These are phyloP conservation scores for Eimeria zaria DNA, from an alignment of 169 alveolate species.

Conservation along the genomic window DNA sequence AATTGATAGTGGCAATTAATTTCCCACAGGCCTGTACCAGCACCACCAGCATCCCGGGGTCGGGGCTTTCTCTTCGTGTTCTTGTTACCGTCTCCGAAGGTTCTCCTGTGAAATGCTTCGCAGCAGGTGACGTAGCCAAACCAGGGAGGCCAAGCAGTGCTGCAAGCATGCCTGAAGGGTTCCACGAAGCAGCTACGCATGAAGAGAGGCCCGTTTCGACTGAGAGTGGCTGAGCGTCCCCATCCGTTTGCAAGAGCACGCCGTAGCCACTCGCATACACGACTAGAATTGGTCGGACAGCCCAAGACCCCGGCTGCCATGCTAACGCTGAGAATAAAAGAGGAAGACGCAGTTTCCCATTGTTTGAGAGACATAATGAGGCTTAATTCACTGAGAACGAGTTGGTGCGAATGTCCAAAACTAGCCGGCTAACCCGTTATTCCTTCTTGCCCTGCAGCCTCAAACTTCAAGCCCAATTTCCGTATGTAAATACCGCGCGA, in stretches of 20 bases:
- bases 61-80: not conserved
- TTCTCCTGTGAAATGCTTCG: not conserved
- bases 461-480: not conserved
- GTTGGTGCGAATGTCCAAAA: not conserved
- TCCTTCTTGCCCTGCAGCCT: not conserved
- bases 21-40: slow-evolving; percentile 48
- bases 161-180: slow-evolving; percentile 55
- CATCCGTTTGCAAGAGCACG: slow-evolving; percentile 27
- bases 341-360: not conserved
- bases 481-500: slow-evolving; percentile 53
- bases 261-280: slow-evolving; percentile 37
- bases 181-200: slow-evolving; percentile 59
- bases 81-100: not conserved
- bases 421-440: slow-evolving; percentile 5
- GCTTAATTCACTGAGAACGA: not conserved
- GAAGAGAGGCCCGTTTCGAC: slow-evolving; percentile 49
- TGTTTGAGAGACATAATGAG: not conserved
- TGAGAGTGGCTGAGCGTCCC: not conserved
- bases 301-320: slow-evolving; percentile 77
- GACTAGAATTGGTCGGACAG: slow-evolving; percentile 49
- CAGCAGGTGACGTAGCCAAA: not conserved
- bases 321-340: slow-evolving; percentile 17
- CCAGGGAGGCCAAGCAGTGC: slow-evolving; percentile 43
- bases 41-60: not conserved
- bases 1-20: not conserved